Conservation (phyloP, 2,329 filamentous ascomycete genomes). For the Fusarium nodosum region DNA sequence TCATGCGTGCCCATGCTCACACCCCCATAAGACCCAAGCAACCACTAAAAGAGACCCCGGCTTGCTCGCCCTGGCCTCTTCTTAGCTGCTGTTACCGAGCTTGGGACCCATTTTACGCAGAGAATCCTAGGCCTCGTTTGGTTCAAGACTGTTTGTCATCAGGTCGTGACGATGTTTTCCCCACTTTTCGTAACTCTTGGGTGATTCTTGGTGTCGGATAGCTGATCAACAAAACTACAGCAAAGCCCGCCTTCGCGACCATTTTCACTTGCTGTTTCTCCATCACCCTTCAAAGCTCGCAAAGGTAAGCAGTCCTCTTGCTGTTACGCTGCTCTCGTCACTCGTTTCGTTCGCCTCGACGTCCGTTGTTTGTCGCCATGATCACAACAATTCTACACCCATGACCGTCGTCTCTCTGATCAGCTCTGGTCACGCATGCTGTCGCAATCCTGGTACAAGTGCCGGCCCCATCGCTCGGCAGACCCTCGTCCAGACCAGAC, state of each 20-base stretch:
- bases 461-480: slow-evolving; percentile 18
- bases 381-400: slow-evolving; percentile 27
- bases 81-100: slow-evolving; percentile 27
- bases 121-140: slow-evolving; percentile 28
- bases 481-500: slow-evolving; percentile 16
- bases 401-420: slow-evolving; percentile 23
- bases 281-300: slow-evolving; percentile 51
- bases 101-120: slow-evolving; percentile 30
- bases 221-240: slow-evolving; percentile 52
- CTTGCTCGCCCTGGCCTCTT: slow-evolving; percentile 27
- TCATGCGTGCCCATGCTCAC: slow-evolving; percentile 15
- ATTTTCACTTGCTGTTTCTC: slow-evolving; percentile 47
- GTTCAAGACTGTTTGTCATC: slow-evolving; percentile 40
- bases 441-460: slow-evolving; percentile 30
- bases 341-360: slow-evolving; percentile 17
- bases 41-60: slow-evolving; percentile 37
- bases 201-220: slow-evolving; percentile 43
- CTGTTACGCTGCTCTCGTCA: slow-evolving; percentile 14
- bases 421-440: slow-evolving; percentile 24
- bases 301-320: slow-evolving; percentile 44
- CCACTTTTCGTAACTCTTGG: slow-evolving; percentile 50
- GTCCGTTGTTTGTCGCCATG: slow-evolving; percentile 18
- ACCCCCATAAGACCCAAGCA: slow-evolving; percentile 20
- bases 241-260: slow-evolving; percentile 50
- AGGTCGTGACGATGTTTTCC: slow-evolving; percentile 47